A percentile compares a stretch with the other conserved stretches of the same genome.
Conservation (phyloP, 495 filamentous ascomycete species). For the Penicillium samsonianum region DNA sequence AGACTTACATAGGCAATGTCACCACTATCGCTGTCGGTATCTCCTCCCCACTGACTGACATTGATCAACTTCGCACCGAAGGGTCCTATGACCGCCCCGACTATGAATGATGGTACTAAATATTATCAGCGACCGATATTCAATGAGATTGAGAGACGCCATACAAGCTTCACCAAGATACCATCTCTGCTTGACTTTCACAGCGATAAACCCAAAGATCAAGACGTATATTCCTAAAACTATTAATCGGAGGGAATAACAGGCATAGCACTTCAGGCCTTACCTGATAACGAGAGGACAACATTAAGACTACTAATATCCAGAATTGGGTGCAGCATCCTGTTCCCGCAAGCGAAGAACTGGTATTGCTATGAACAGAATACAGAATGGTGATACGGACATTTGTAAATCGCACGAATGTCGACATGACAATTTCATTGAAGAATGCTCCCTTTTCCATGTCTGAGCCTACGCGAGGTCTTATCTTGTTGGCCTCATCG, state of each 20-base stretch:
- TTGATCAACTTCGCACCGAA: conserved; percentile 50
- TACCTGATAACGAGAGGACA: conserved; percentile 48
- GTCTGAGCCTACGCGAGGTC: background rate
- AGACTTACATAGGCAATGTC: conserved; percentile 47
- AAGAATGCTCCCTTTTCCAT: background rate
- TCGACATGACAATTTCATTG: background rate
- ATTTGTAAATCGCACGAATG: background rate
- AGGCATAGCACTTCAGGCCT: conserved; percentile 2
- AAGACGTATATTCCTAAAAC: conserved; percentile 35
- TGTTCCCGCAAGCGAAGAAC: conserved; percentile 14
- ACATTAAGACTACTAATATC: conserved; percentile 56
- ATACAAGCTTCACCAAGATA: conserved; percentile 59
- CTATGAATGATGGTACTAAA: conserved; percentile 52
- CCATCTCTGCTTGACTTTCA: conserved; percentile 55
- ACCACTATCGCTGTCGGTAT: conserved; percentile 36
- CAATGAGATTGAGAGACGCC: conserved; percentile 17
- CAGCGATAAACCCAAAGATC: conserved; percentile 50
- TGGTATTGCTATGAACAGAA: background rate
- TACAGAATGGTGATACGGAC: background rate
- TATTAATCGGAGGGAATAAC: background rate
- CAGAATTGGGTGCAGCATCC: conserved; percentile 50
- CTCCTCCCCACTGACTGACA: conserved; percentile 44
- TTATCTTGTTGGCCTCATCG: background rate
- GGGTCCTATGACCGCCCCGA: conserved; percentile 52
- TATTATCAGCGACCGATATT: conserved; percentile 4